Percentiles rank a stretch among this genome's conserved stretches.
Conservation (phyloP, 192 early-diverging fungal genomes). For the Mortierella antarctica region DNA sequence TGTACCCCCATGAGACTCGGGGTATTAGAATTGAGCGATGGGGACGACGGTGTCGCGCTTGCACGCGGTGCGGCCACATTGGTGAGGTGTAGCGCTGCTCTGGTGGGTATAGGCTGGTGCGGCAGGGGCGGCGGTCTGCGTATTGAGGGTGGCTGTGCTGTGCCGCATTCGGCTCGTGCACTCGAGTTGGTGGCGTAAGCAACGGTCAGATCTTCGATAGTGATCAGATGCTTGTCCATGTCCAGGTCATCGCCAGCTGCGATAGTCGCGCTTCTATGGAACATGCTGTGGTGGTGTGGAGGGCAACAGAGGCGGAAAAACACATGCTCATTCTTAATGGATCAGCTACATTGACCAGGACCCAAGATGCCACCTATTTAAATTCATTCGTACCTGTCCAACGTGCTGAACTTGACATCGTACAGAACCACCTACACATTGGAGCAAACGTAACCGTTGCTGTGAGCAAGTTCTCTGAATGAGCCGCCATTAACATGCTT, state of each 20-base stretch:
- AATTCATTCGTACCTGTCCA: slow-evolving; percentile 53
- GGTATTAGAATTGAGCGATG: too few species aligned
- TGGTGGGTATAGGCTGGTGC: too few species aligned
- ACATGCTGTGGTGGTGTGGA: slow-evolving; percentile 14
- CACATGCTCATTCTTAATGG: background rate
- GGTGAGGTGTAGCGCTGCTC: too few species aligned
- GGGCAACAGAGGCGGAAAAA: background rate
- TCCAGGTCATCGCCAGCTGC: slow-evolving; percentile 61
- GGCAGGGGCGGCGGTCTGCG: too few species aligned
- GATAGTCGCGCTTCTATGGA: slow-evolving; percentile 23
- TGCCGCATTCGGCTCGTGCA: too few species aligned
- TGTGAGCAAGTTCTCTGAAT: too few species aligned
- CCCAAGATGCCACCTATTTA: background rate
- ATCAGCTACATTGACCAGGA: background rate
- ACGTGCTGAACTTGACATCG: slow-evolving; percentile 55
- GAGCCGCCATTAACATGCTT: too few species aligned
- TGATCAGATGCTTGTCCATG: slow-evolving; percentile 61
- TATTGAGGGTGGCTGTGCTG: too few species aligned
- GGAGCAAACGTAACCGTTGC: background rate
- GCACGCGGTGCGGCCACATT: too few species aligned
- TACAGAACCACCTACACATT: slow-evolving; percentile 53
- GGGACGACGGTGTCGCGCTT: too few species aligned
- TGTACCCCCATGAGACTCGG: too few species aligned
- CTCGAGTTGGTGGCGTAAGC: slow-evolving; percentile 16
- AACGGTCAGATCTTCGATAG: slow-evolving; percentile 50